Percentiles rank a stretch among this genome's conserved stretches.
Conservation (phyloP, 2,329 filamentous ascomycete species). For the Exserohilum rostratum region DNA sequence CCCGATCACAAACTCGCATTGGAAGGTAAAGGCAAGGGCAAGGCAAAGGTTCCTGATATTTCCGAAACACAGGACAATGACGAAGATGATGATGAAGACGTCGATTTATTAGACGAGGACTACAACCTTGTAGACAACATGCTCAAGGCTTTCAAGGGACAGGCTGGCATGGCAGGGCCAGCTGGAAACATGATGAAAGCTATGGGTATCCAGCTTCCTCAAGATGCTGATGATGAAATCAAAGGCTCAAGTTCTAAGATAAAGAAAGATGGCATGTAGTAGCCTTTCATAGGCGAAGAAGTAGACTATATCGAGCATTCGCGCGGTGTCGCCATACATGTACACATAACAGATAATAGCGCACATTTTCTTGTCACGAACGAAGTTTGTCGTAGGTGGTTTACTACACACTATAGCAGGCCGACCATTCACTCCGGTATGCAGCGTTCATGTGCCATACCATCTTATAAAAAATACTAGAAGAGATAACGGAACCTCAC, state of each 20-base stretch:
- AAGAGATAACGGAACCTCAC: too few relatives aligned
- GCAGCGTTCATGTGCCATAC: too few relatives aligned
- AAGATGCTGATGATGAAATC: constrained; percentile 69
- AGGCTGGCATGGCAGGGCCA: constrained; percentile 83
- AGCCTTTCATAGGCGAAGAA: too few relatives aligned
- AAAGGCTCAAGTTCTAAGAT: constrained; percentile 1
- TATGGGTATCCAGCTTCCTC: constrained; percentile 81
- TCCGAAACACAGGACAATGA: neutral
- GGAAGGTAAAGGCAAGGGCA: constrained; percentile 17
- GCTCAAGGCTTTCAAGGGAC: constrained; percentile 89
- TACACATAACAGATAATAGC: too few relatives aligned
- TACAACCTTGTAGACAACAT: constrained; percentile 89
- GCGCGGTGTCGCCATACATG: too few relatives aligned
- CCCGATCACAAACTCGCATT: constrained; percentile 12
- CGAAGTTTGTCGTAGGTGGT: too few relatives aligned
- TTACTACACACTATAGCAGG: too few relatives aligned
- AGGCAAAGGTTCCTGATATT: constrained; percentile 18
- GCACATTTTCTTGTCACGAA: too few relatives aligned
- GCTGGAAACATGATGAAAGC: constrained; percentile 85
- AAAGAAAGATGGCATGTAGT: neutral
- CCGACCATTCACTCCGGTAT: too few relatives aligned
- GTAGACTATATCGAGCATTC: too few relatives aligned
- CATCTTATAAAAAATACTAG: too few relatives aligned
- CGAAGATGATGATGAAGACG: constrained; percentile 56
- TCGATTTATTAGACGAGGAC: constrained; percentile 71